Conservation (phyloP, 2,329 filamentous ascomycete species). For the Davidsoniella eucalypti region DNA sequence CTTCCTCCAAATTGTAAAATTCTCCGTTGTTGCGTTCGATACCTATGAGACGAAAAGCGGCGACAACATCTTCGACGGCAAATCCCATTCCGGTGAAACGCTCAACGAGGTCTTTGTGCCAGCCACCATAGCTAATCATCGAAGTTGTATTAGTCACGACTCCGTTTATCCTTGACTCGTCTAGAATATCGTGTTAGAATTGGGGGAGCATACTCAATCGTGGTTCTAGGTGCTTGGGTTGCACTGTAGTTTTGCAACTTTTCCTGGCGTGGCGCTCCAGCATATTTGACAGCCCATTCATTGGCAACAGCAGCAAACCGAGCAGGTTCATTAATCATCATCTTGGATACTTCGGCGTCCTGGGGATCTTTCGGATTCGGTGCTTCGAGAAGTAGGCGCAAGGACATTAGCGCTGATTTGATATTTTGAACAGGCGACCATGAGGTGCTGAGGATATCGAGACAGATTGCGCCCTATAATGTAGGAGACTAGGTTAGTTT, state of each 20-base stretch:
- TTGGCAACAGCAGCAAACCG: slow-evolving; percentile 68
- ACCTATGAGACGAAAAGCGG: slow-evolving; percentile 61
- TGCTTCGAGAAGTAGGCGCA: slow-evolving; percentile 82
- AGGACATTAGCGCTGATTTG: slow-evolving; percentile 82
- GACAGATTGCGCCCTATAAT: slow-evolving; percentile 80
- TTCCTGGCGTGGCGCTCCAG: slow-evolving; percentile 46
- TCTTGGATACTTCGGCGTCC: slow-evolving; percentile 84
- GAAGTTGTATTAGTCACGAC: neutral
- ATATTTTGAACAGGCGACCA: slow-evolving; percentile 97
- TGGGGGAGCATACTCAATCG: slow-evolving; percentile 15
- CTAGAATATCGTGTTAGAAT: too few species aligned
- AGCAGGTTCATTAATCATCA: slow-evolving; percentile 66
- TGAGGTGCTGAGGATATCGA: slow-evolving; percentile 74
- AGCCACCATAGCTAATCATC: slow-evolving; percentile 57
- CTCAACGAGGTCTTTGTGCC: slow-evolving; percentile 68
- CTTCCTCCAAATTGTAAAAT: slow-evolving; percentile 77
- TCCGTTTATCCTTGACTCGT: too few species aligned
- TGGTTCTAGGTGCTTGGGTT: neutral
- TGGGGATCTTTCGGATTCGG: slow-evolving; percentile 95
- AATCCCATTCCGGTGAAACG: slow-evolving; percentile 87
- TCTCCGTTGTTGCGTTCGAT: slow-evolving; percentile 63
- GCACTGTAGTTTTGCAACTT: slow-evolving; percentile 18
- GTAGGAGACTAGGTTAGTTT: neutral
- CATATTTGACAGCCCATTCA: slow-evolving; percentile 78
- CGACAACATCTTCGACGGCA: slow-evolving; percentile 68